Conservation (phyloP, 495 filamentous ascomycete species). For the Xylaria intraflava region DNA sequence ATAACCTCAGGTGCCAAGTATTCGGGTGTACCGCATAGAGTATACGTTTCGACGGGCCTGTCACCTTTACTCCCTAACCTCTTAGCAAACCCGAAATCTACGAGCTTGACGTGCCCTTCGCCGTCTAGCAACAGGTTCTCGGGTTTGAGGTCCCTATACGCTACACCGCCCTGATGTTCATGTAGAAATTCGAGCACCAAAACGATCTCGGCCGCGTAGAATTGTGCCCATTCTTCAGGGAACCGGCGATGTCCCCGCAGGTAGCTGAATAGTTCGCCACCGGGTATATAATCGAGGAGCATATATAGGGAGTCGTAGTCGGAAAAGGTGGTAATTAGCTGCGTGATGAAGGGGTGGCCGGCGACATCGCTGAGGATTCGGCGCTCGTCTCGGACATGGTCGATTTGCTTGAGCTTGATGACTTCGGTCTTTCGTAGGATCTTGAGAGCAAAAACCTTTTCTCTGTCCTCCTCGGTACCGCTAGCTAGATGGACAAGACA, state of each 20-base stretch:
- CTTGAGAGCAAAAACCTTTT: slow-evolving; percentile 87
- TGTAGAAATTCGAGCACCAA: slow-evolving; percentile 90
- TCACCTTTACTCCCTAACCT: slow-evolving; percentile 50
- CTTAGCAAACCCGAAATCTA: slow-evolving; percentile 99
- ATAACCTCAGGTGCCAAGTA: slow-evolving; percentile 97
- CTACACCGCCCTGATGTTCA: slow-evolving; percentile 72
- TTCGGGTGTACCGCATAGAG: slow-evolving; percentile 91
- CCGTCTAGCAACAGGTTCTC: slow-evolving; percentile 92
- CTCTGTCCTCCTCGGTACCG: slow-evolving; percentile 46
- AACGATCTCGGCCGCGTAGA: slow-evolving; percentile 94
- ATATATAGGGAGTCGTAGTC: slow-evolving; percentile 87
- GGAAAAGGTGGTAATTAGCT: slow-evolving; percentile 82
- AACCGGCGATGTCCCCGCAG: slow-evolving; percentile 80
- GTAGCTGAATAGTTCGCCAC: slow-evolving; percentile 93
- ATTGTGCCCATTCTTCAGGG: slow-evolving; percentile 74
- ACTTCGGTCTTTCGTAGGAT: slow-evolving; percentile 80
- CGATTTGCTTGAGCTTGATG: slow-evolving; percentile 93
- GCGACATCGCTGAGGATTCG: slow-evolving; percentile 78
- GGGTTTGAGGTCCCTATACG: slow-evolving; percentile 92
- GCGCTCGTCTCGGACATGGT: slow-evolving; percentile 93
- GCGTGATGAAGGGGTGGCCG: slow-evolving; percentile 93
- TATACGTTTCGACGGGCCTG: slow-evolving; percentile 77
- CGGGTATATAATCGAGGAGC: slow-evolving; percentile 88
- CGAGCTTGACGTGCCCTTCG: slow-evolving; percentile 88
- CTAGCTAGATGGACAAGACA: slow-evolving; percentile 68